Percentiles rank a stretch among this genome's conserved stretches.
Conservation (phyloP, 2,329 filamentous ascomycete species). For the Pyricularia pennisetigena region DNA sequence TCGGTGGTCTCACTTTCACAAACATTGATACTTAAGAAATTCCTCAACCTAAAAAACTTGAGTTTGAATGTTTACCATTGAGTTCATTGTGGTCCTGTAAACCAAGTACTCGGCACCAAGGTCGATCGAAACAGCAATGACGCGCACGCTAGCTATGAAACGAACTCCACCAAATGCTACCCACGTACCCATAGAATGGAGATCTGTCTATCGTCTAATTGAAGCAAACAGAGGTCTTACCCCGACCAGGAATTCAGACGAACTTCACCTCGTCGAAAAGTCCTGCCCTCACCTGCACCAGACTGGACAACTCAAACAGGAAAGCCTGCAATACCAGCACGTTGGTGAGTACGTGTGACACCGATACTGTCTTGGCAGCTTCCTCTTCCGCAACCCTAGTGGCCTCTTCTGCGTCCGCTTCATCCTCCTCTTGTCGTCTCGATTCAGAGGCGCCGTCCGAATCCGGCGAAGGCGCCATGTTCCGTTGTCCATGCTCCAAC, state of each 20-base stretch:
- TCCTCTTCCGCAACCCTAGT: constrained; percentile 5
- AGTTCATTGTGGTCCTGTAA: neutral
- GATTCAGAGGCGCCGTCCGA: constrained; percentile 11
- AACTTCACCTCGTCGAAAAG: constrained; percentile 70
- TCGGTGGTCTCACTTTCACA: too few species aligned
- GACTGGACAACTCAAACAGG: constrained; percentile 62
- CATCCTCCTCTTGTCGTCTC: constrained; percentile 11
- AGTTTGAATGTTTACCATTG: neutral
- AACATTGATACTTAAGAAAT: neutral
- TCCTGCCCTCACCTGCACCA: constrained; percentile 65
- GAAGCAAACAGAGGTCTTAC: neutral
- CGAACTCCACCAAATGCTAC: neutral
- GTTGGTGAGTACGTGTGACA: constrained; percentile 74
- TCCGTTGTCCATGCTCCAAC: constrained; percentile 7
- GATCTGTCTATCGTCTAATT: neutral
- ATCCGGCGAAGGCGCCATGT: constrained; percentile 12
- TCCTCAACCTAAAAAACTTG: neutral
- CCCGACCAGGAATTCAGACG: constrained; percentile 18
- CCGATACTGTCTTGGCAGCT: constrained; percentile 43
- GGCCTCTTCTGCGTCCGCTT: constrained; percentile 11
- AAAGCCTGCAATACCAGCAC: constrained; percentile 73
- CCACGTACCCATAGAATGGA: neutral
- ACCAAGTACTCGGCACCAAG: neutral
- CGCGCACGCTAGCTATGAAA: constrained; percentile 1
- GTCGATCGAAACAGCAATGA: neutral